A percentile compares a stretch with the other conserved stretches of the same genome.
These are phyloP conservation scores for Phytophthora sp. DNA, from an alignment of 352 stramenopile species.

Conservation along the genomic window DNA sequence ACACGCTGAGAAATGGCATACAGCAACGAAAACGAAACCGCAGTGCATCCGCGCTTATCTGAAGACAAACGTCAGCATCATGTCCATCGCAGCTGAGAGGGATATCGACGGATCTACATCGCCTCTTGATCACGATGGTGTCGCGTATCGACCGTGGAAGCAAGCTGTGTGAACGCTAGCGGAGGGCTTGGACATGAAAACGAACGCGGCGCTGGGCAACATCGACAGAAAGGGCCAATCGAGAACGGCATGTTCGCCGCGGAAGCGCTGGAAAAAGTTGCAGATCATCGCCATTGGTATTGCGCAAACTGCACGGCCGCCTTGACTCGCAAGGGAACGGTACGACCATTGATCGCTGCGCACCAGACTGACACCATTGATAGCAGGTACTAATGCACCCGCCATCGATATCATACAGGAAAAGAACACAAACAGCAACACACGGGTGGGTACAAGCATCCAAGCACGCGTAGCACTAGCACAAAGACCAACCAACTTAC, in stretches of 20 bases:
- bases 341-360: slow-evolving; percentile 1
- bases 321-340: slow-evolving; percentile 13
- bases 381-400: not conserved
- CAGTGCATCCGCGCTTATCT: slow-evolving; percentile 16
- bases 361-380: not conserved
- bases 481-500: too few relatives aligned
- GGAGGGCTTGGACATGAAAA: slow-evolving; percentile 13
- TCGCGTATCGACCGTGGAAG: slow-evolving; percentile 18
- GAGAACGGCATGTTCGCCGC: slow-evolving; percentile 6
- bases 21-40: slow-evolving; percentile 19
- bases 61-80: slow-evolving; percentile 22
- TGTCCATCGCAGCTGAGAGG: slow-evolving; percentile 1
- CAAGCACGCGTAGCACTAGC: too few relatives aligned
- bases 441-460: too few relatives aligned
- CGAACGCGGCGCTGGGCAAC: slow-evolving; percentile 2
- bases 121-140: not conserved
- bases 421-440: too few relatives aligned
- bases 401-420: too few relatives aligned
- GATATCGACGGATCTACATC: not conserved
- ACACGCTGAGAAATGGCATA: slow-evolving; percentile 10
- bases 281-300: not conserved
- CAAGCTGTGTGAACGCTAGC: slow-evolving; percentile 14
- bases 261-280: slow-evolving; percentile 15
- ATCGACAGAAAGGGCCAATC: slow-evolving; percentile 9
- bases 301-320: slow-evolving; percentile 7